These are phyloP conservation scores for Geotrichum restrictum DNA, from an alignment of 1,139 yeast genomes.

Conservation along the genomic window DNA sequence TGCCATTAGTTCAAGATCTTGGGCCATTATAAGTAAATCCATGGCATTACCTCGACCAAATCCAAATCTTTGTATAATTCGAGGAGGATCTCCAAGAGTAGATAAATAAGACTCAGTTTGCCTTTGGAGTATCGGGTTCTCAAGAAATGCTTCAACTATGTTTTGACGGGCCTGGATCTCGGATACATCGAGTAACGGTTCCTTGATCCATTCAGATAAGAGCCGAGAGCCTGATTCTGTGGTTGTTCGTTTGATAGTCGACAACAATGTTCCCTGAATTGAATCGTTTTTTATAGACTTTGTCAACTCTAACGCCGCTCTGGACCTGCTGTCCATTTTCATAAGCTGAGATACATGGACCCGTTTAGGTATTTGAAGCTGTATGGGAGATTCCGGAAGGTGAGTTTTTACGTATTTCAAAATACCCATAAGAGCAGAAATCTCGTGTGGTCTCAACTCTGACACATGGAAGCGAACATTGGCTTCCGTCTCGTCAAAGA, in stretches of 20 bases:
- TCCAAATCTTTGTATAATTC: slow-evolving; percentile 52
- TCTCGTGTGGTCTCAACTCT: slow-evolving; percentile 3
- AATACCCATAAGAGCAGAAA: slow-evolving; percentile 49
- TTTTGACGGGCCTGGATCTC: slow-evolving; percentile 61
- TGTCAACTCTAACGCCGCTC: slow-evolving; percentile 64
- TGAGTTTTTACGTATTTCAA: slow-evolving; percentile 57
- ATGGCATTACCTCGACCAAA: slow-evolving; percentile 45
- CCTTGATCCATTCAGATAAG: slow-evolving; percentile 73
- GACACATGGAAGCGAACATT: slow-evolving; percentile 13
- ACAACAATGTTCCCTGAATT: slow-evolving; percentile 63
- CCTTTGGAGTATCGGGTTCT: slow-evolving; percentile 41
- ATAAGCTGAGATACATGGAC: slow-evolving; percentile 51
- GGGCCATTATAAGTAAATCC: slow-evolving; percentile 46
- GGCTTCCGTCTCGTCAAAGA: slow-evolving; percentile 25
- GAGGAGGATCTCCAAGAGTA: slow-evolving; percentile 48
- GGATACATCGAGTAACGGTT: slow-evolving; percentile 62
- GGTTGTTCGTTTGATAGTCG: slow-evolving; percentile 64
- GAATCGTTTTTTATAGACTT: slow-evolving; percentile 48
- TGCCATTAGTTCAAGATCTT: slow-evolving; percentile 38
- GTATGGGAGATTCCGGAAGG: slow-evolving; percentile 48
- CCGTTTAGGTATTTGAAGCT: slow-evolving; percentile 51
- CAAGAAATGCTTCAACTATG: slow-evolving; percentile 53
- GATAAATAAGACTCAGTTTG: slow-evolving; percentile 35
- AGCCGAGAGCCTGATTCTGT: slow-evolving; percentile 80
- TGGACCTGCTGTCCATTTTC: slow-evolving; percentile 79